phyloP scores from a whole-genome alignment of 164 flowering plant species.

The Macadamia integrifolia region DNA sequence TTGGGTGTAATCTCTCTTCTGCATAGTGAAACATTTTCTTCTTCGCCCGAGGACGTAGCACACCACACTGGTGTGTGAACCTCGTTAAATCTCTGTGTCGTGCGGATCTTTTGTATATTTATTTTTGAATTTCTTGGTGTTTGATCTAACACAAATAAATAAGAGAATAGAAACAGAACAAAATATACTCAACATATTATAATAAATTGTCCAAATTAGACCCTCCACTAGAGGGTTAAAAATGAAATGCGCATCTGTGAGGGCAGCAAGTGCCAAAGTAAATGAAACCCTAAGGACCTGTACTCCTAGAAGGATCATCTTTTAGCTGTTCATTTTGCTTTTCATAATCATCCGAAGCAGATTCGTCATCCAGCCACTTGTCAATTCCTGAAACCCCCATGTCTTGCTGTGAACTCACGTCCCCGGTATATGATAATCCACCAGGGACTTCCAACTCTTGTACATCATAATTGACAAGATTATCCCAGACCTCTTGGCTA shows the following conservation, averaged over 20 bases:
- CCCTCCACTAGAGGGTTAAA: conserved; percentile 8
- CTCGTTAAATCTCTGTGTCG: no score
- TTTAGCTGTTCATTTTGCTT: conserved; percentile 15
- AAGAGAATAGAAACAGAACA: conserved; percentile 3
- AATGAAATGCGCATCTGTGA: conserved; percentile 11
- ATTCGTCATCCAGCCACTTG: conserved; percentile 35
- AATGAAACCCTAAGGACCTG: conserved; percentile 29
- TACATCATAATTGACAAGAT: conserved; percentile 26
- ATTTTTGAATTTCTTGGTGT: no score
- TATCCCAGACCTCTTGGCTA: conserved; percentile 44
- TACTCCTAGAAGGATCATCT: conserved; percentile 16
- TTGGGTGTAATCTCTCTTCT: no score
- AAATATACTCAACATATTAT: conserved; percentile 13
- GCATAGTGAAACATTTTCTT: no score
- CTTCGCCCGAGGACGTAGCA: no score
- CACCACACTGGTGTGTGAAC: no score
- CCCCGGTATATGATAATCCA: conserved; percentile 54
- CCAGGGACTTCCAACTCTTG: conserved; percentile 35
- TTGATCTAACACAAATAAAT: no score
- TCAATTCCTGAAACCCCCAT: conserved; percentile 40
- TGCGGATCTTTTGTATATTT: no score
- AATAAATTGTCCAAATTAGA: conserved; percentile 10
- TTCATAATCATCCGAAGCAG: conserved; percentile 28
- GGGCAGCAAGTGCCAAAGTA: conserved; percentile 14
- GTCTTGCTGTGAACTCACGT: conserved; percentile 35